Evolutionary conservation across 192 early-diverging fungal species (phyloP), one percentile per base, ranked within the genome.

Genomic region (Rhizophagus clarus): DNA sequence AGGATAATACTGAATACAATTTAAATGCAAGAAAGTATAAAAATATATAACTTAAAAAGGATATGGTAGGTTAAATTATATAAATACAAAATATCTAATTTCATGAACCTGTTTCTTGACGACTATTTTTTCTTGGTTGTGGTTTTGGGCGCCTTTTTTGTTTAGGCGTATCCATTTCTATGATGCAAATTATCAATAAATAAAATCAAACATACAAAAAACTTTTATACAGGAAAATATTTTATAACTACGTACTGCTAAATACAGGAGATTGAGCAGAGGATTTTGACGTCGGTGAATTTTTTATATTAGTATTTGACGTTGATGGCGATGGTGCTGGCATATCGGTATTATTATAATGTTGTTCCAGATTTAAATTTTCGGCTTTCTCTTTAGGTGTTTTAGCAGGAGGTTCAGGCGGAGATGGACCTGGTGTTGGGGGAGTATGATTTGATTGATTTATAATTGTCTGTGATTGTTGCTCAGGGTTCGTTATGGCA

Each of bases 401-500:
- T 42, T 37, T 71, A 2, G 69, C 69, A 24, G 69, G 34, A 32
- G n/a, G 22, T 8, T 71, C 40, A 71, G 69, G 34, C 11, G 69
- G 69, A 42, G 69, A 71, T 24, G 69, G 69, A 11, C 69, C 69
- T 24, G 69, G 69, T 71, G 69, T 71, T 71, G n/a, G 69, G 15
- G 69, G 69, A 24, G 32, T 71, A 45, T 45, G 8, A 37, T 71
- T 71, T 28, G 31, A 14, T 45, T n/a, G 32, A 71, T 71, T 71
- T 45, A 45, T 37, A 20, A 71, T 71, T 24, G 28, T 71, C n/a
- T 71, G 69, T 42, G 32, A n/a, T 20, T 71, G 22, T 5, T 70
- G 37, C 14, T 71, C 69, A n/a, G 69, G 37, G 32, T 71, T 71
- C 22, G 69, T 1, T 34, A 71, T 20, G 20, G 69, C 24, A 71